Base-by-base conservation (phyloP, 495 filamentous ascomycete genomes). In the Thozetella sp. region DNA sequence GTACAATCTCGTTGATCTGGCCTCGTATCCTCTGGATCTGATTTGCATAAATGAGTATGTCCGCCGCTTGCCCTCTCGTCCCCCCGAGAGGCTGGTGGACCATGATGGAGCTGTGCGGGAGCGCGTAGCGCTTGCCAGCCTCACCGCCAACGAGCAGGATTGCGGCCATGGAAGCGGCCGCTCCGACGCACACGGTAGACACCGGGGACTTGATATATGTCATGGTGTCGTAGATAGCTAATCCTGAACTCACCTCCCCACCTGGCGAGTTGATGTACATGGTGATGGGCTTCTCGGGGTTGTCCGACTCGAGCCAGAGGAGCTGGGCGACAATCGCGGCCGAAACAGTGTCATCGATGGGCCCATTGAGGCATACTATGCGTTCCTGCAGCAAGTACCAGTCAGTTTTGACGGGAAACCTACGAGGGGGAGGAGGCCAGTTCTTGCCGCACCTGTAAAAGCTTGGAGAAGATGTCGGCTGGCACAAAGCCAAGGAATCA, bases 221-320 rank as follows among this genome's bases (percentile, higher is more conserved):
- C 94, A 99, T 99, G 53, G 96, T 98, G 73, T 99, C 95, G 80
- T 99, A 99, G 69, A 99, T 97, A 51, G 95, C 93, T 25, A 99
- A 83, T 4, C 95, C 90, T 0, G 92, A 93, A 55, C 94, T 97
- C 40, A 99, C 95, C n/a, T 89, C 92, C 27, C 95, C 95, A 25
- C 95, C 95, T 2, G 96, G 96, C 0, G 92, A 94, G 75, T 99
- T 96, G 75, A 99, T 98, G 76, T 99, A 99, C 64, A 99, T 90
- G 58, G 91, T 93, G 57, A 99, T 97, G 25, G 93, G 88, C 72
- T 97, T 97, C 60, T 93, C 58, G 4, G 94, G 95, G 75, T 91
- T 91, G 67, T 97, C 95, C 62, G 95, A 95, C 84, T 99, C 95
- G 69, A 98, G 93, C 83, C 93, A 98, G 61, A 99, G 90, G 59